Evolutionary conservation across 2,329 filamentous ascomycete genomes (phyloP).

Genomic region (Talaromyces pinophilus): DNA sequence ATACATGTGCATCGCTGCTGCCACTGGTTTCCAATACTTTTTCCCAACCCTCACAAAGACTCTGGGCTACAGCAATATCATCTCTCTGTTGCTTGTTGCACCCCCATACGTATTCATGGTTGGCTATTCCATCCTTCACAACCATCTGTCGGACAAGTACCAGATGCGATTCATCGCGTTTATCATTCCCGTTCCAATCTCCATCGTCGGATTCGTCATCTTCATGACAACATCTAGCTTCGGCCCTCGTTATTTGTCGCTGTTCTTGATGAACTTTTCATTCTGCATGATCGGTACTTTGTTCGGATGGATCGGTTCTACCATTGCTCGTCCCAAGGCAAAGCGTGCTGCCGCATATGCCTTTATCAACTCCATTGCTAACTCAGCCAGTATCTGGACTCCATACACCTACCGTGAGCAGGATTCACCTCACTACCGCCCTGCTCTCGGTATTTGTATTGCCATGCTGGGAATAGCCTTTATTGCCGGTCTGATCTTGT

Average conservation of each 20-base stretch:
- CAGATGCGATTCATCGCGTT: constrained; percentile 56
- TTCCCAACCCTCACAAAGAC: constrained; percentile 55
- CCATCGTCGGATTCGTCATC: constrained; percentile 54
- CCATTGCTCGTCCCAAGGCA: constrained; percentile 55
- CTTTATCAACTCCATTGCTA: constrained; percentile 58
- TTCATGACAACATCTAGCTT: constrained; percentile 57
- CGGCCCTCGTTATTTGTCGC: constrained; percentile 56
- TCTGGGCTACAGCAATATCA: constrained; percentile 46
- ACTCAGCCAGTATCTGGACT: constrained; percentile 56
- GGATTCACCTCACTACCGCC: constrained; percentile 44
- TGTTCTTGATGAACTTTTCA: constrained; percentile 59
- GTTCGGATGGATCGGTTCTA: constrained; percentile 54
- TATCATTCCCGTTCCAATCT: constrained; percentile 54
- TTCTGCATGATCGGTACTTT: constrained; percentile 57
- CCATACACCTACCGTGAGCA: constrained; percentile 50
- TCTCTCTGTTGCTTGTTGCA: constrained; percentile 55
- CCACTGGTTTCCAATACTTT: constrained; percentile 59
- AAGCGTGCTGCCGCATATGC: constrained; percentile 58
- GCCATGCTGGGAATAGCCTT: constrained; percentile 42
- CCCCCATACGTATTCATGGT: constrained; percentile 59
- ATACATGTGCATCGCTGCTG: constrained; percentile 53
- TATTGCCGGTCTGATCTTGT: constrained; percentile 40
- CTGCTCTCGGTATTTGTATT: constrained; percentile 48
- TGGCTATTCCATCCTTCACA: constrained; percentile 49
- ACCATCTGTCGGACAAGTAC: constrained; percentile 47